Base-by-base conservation (phyloP, 768 basidiomycete genomes). In the Leucosporidium yakuticum region DNA sequence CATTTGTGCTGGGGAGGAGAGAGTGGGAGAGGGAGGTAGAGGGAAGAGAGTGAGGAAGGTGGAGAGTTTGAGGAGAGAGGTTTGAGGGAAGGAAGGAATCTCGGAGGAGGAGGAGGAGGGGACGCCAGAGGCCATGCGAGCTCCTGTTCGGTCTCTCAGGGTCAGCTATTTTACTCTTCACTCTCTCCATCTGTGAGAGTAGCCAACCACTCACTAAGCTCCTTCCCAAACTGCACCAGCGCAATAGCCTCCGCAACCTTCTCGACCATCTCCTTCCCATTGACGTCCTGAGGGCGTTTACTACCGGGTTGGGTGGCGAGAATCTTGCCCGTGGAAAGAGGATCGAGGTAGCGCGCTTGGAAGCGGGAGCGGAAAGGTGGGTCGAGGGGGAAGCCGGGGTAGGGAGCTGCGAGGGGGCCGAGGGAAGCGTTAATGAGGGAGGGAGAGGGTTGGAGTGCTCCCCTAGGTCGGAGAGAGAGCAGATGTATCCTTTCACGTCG, bases 361-460 rank as follows among this genome's bases (percentile, higher is more conserved):
- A 71, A 71, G 20, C 70, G 60, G 0, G 64, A 65, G 36, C 70
- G 63, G 58, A 71, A 71, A 12, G 70, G 70, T 0, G 70, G 70
- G 34, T 71, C 70, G 60, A 65, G 67, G 1, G 70, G 70, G 2
- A 71, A 50, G 14, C 70, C 70, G 5, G 70, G 51, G 60, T 62
- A 71, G 20, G 70, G 70, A 4, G 70, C 67, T 68, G 66, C 14
- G 32, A 23, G 19, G 15, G 21, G 19, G 14, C 23, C 44, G n/a
- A 19, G 17, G n/a, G n/a, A n/a, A n/a, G n/a, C n/a, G n/a, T n/a
- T n/a, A n/a, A n/a, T 12, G 36, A 5, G 39, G 17, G 21, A 60
- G 4, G 17, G 29, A 60, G 36, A 47, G 39, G 60, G n/a, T n/a
- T n/a, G n/a, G n/a, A n/a, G n/a, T n/a, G n/a, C n/a, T n/a, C n/a